These are phyloP conservation scores for Hymenoscyphus linearis DNA, from an alignment of 2,329 filamentous ascomycete species.

Conservation along the genomic window DNA sequence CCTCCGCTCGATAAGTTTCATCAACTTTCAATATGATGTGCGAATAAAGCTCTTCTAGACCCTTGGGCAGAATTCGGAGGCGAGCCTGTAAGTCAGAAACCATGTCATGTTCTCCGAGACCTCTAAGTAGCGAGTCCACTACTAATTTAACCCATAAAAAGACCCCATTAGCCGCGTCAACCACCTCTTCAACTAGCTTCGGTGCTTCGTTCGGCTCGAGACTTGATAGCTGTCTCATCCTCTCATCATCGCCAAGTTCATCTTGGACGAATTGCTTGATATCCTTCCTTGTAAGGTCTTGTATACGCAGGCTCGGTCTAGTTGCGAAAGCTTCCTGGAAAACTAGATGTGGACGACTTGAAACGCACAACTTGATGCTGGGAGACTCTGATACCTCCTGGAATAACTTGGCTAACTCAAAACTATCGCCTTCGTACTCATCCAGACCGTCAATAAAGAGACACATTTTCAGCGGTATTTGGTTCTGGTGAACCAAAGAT, in stretches of 20 bases:
- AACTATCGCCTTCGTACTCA: conserved; percentile 11
- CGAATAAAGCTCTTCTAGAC: conserved; percentile 9
- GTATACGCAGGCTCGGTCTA: conserved; percentile 16
- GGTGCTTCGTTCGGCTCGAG: not conserved
- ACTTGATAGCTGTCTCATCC: conserved; percentile 5
- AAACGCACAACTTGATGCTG: conserved; percentile 14
- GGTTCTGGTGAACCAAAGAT: not conserved
- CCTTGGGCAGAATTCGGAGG: conserved; percentile 5
- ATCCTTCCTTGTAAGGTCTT: conserved; percentile 23
- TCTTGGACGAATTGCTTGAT: conserved; percentile 22
- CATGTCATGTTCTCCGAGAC: conserved; percentile 11
- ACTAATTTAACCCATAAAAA: conserved; percentile 25
- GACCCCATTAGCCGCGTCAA: conserved; percentile 16
- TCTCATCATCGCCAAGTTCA: conserved; percentile 11
- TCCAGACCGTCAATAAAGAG: conserved; percentile 20
- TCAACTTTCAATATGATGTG: conserved; percentile 6
- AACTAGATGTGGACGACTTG: conserved; percentile 24
- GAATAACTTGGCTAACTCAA: conserved; percentile 1
- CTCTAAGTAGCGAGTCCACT: conserved; percentile 9
- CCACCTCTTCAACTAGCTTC: conserved; percentile 7
- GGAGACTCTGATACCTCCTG: not conserved
- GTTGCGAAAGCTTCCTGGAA: conserved; percentile 21
- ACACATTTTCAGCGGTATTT: conserved; percentile 1
- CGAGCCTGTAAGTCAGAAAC: conserved; percentile 10
- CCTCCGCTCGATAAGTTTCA: not conserved